A percentile compares a stretch with the other conserved stretches of the same genome.
Evolutionary conservation across 208 protist genomes (phyloP).

Genomic region (Leishmania gerbilli): DNA sequence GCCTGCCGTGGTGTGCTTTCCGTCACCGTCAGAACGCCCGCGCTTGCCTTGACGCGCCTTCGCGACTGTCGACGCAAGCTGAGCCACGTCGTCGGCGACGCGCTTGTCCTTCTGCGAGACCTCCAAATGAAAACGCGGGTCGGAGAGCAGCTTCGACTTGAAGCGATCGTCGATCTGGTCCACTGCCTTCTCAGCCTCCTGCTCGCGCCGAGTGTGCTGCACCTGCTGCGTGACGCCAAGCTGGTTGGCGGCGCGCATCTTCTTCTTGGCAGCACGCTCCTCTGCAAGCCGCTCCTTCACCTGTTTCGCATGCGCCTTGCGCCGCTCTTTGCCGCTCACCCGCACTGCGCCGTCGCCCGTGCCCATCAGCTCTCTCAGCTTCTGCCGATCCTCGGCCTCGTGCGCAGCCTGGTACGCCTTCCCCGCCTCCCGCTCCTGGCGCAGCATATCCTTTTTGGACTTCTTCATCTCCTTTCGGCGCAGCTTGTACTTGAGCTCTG

Average conservation of each 20-base stretch:
- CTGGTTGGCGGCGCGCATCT: constrained; percentile 62
- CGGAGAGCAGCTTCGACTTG: constrained; percentile 77
- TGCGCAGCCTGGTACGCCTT: constrained; percentile 38
- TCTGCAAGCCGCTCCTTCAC: constrained; percentile 68
- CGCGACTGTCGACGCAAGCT: constrained; percentile 74
- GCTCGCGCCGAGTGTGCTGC: constrained; percentile 33
- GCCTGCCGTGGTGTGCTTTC: neutral
- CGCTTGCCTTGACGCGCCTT: constrained; percentile 58
- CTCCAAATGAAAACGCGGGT: constrained; percentile 88
- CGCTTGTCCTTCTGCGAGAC: constrained; percentile 72
- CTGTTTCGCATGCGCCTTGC: constrained; percentile 69
- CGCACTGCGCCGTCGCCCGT: constrained; percentile 52
- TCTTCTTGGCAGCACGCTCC: constrained; percentile 71
- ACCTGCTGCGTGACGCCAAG: constrained; percentile 61
- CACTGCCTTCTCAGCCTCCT: constrained; percentile 43
- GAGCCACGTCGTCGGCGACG: constrained; percentile 58
- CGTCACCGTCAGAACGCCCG: constrained; percentile 10
- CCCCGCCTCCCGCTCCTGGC: constrained; percentile 65
- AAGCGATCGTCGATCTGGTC: constrained; percentile 82
- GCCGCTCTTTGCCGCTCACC: constrained; percentile 69
- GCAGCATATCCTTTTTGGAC: constrained; percentile 80
- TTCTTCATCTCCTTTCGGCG: constrained; percentile 87
- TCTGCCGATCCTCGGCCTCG: constrained; percentile 49
- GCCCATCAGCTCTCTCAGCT: constrained; percentile 62
- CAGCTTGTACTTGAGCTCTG: constrained; percentile 88